Base-by-base conservation (phyloP, 2,329 filamentous ascomycete species). In the Exophiala bonariae region DNA sequence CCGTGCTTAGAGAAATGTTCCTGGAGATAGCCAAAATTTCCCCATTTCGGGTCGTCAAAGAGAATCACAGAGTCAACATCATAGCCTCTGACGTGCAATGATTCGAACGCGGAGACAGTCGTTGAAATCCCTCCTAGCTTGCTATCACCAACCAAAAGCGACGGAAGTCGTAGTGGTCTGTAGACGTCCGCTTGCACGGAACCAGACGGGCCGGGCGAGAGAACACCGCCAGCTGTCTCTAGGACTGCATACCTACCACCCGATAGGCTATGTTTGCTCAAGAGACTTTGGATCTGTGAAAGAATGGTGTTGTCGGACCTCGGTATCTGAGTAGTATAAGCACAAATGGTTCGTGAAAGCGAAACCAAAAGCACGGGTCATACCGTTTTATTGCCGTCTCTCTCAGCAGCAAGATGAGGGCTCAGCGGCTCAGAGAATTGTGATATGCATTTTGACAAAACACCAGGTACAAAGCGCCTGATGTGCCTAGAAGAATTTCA, bases 151-250 rank as follows among this genome's bases (percentile, higher is more conserved):
- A 95, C 76, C 0, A 95, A 77, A 11, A 93, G 68, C 1, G 86
- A 79, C 0, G 89, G 88, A 1, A 87, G 67, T n/a, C 88, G 77
- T 1, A 95, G 67, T 1, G 87, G 82, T 16, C 84, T 74, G 62
- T 91, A 93, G 1, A 91, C 68, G 60, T 95, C 88, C 2, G 84
- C 87, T 61, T 95, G 89, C 0, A 85, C 82, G 2, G 77, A 85
- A 8, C 87, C 87, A 28, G 85, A 87, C 1, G 88, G 89, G 0
- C 80, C 80, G 0, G 89, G 89, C 0, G 87, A 92, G 52, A 92
- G 82, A 0, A 92, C 86, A 1, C 89, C 89, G 1, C 88, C 89
- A 1, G 89, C 88, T 2, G 89, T 93, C 64, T 95, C 89, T 36
- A 93, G 73, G 37, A 95, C 76, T 1, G 87, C 36, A 71, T 57